phyloP scores from a whole-genome alignment of 164 flowering plant species.

The Magnolia kwangsiensis region DNA sequence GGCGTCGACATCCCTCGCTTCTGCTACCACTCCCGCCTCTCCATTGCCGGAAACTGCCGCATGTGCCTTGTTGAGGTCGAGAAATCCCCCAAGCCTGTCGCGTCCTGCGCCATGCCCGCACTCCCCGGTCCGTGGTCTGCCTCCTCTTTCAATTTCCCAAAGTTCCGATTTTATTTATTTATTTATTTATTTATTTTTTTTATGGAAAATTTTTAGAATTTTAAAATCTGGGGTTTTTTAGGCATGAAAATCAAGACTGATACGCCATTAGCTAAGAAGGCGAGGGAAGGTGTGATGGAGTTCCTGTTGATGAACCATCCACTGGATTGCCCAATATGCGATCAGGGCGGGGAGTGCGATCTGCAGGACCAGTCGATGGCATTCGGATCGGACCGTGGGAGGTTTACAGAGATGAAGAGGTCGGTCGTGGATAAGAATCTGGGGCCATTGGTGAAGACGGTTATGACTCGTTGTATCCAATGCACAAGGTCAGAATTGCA shows the following conservation, averaged over 20 bases:
- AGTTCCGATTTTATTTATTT: no score
- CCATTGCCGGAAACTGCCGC: slow-evolving; percentile 97
- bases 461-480: slow-evolving; percentile 98
- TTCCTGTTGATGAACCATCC: slow-evolving; percentile 99
- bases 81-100: slow-evolving; percentile 99
- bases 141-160: neutral
- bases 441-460: slow-evolving; percentile 98
- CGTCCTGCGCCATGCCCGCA: slow-evolving; percentile 99
- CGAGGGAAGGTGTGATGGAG: slow-evolving; percentile 99
- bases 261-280: slow-evolving; percentile 94
- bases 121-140: slow-evolving; percentile 64
- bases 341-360: slow-evolving; percentile 99
- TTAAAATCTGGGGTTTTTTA: slow-evolving; percentile 12
- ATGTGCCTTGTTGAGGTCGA: slow-evolving; percentile 99
- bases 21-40: slow-evolving; percentile 85
- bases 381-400: slow-evolving; percentile 97
- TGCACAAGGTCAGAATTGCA: slow-evolving; percentile 71
- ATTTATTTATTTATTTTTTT: no score
- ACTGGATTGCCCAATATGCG: slow-evolving; percentile 97
- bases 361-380: slow-evolving; percentile 99
- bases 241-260: slow-evolving; percentile 99
- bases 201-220: neutral
- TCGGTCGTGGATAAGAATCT: slow-evolving; percentile 98
- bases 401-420: slow-evolving; percentile 96
- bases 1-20: slow-evolving; percentile 95